Base-by-base conservation (phyloP, 306 rosid genomes). In the Lathyrus aphaca region DNA sequence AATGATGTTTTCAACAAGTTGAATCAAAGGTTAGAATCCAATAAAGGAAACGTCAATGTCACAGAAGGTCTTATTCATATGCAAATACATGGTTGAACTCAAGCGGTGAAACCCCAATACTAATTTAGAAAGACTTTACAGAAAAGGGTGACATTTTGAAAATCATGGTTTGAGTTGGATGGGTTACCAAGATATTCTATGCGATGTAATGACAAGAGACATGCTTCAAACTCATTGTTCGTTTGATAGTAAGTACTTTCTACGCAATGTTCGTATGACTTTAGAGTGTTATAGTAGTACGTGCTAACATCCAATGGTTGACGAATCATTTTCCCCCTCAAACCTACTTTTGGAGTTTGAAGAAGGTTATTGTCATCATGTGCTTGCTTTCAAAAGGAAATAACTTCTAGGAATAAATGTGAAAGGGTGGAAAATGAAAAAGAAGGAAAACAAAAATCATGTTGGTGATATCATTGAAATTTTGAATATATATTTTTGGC, bases 291-390 rank as follows among this genome's bases (percentile, higher is more conserved):
- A 17, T 17, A 25, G 19, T 14, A 35, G 39, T 35, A 35, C 39
- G 32, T 44, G 55, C 74, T 14, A 18, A 67, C 16, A 25, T 5
- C 61, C 7, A 69, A 77, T 74, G 46, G 76, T 80, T 74, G 62
- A 74, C 57, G 25, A 25, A 76, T 69, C 71, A n/a, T 44, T 69
- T 76, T 76, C 75, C 71, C 66, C 5, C 11, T 64, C 10, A 44
- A 62, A 19, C 77, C 74, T 45, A 8, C 66, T 37, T 0, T 15
- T 14, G 56, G 43, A 16, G 49, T 18, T 49, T 14, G 21, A 30
- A 48, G 40, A 49, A 25, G 17, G 51, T 45, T n/a, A 45, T 45
- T 45, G 18, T 15, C 19, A 46, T n/a, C 16, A 6, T 46, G 18
- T 46, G 21, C 19, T 46, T 46, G 51, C 19, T n/a, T 15, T 46